Evolutionary conservation across 1,284 basidiomycete species (phyloP), one percentile per base, ranked within the genome.

Genomic region (Entoloma clypeatum): DNA sequence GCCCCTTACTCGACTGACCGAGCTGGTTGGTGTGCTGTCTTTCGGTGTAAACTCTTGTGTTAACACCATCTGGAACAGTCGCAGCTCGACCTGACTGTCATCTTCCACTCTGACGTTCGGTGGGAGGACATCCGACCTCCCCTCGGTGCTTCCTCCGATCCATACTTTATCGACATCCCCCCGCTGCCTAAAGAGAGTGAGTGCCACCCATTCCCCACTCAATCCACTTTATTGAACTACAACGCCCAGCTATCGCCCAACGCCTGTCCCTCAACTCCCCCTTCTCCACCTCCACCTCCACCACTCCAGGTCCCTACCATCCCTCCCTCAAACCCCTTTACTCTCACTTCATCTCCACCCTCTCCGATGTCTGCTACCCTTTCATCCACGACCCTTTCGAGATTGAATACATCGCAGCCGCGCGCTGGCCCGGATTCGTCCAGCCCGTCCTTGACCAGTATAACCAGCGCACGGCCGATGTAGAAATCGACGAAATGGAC

Each of bases 361-460:
- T 92, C 5, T 75, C 80, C 53, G 73, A 81, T 32, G 69, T 79
- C 7, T 79, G 86, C 54, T 71, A 73, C 3, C 72, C 79, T 4
- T 87, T 84, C 56, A 78, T 77, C 1, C 74, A 74, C 13, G 79
- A 88, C 48, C 75, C 81, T 0, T 56, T 74, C 32, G 88, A 92
- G 57, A 69, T 92, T 1, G 74, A 77, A 28, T 90, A 91, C 55
- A 74, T 92, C 26, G 78, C 85, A 1, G 74, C 77, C 1, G 81
- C 88, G 4, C 73, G 85, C 8, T 93, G 91, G 88, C 87, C 86
- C 0, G 79, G 77, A 1, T 88, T 86, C 52, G 72, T 81, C 1
- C 69, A 78, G 39, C 85, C 85, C 0, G 54, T 89, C 4, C 56
- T 86, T 2, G 76, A 78, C 40, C 74, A 75, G 23, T 67, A 80